Evolutionary conservation across 2,329 filamentous ascomycete genomes (phyloP), one percentile per base, ranked within the genome.

Genomic region (Fusarium nodosum): DNA sequence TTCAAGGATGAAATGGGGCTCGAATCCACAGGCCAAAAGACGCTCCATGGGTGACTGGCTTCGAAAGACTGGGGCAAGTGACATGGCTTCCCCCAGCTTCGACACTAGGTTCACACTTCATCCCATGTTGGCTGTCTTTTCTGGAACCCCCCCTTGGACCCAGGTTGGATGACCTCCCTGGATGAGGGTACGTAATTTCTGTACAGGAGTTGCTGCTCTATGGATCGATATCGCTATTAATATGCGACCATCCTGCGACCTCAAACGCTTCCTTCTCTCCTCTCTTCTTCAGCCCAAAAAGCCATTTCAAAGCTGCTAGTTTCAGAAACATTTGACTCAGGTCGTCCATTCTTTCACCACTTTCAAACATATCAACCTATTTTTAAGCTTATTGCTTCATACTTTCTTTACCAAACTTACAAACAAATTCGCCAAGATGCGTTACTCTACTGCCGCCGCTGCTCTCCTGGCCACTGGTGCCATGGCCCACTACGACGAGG

Each of bases 271-370:
- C 52, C 30, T 51, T 72, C 70, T 72, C 77, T 75, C 74, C 71
- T 68, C 75, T 71, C 64, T 68, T 80, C 79, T 68, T 73, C 81
- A 85, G 82, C 82, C 78, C 78, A 70, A 79, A 76, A 78, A 83
- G 80, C 81, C 80, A 79, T 74, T 77, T 72, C 77, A 75, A 76
- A 78, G 78, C 75, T 76, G 77, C 76, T 75, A 77, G 66, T 69
- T 74, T 74, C 79, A 79, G 77, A 81, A 80, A 81, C 80, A 45
- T 65, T 81, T 86, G 84, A 86, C 83, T 81, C 84, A 83, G 84
- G 84, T 86, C 84, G 84, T 86, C 84, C 84, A 86, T 80, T 86
- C 84, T 84, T 86, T 75, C 58, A 74, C 68, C 61, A 72, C 72
- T 68, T 64, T 76, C 70, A 72, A 72, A 74, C 64, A 68, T 64